phyloP scores from a whole-genome alignment of 2,329 filamentous ascomycete species.

The Allantophomopsis lycopodina region DNA sequence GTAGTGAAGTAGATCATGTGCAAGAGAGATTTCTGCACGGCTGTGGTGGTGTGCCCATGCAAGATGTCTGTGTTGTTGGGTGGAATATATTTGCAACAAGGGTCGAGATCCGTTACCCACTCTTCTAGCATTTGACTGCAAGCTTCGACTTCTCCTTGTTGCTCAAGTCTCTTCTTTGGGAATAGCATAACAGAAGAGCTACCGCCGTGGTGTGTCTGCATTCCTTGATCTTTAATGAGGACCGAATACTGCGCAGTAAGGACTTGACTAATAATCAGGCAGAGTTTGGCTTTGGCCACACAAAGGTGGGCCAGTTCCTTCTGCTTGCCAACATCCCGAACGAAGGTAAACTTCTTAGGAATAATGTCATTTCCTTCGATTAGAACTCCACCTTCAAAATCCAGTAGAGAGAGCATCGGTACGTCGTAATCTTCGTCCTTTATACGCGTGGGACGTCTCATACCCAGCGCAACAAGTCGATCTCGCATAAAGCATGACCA shows the following conservation, averaged over 20 bases:
- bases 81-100: conserved; percentile 54
- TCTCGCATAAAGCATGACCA: conserved; percentile 97
- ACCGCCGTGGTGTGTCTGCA: conserved; percentile 59
- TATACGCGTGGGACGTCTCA: conserved; percentile 84
- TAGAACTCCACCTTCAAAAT: conserved; percentile 67
- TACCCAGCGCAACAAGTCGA: conserved; percentile 80
- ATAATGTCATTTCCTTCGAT: conserved; percentile 56
- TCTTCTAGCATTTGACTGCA: conserved; percentile 69
- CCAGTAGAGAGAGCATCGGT: conserved; percentile 70
- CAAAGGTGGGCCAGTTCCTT: conserved; percentile 74
- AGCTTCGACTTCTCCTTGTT: conserved; percentile 61
- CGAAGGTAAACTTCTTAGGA: conserved; percentile 53
- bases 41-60: conserved; percentile 41
- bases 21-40: conserved; percentile 69
- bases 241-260: conserved; percentile 88
- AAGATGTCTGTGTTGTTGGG: conserved; percentile 39
- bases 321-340: conserved; percentile 62
- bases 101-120: conserved; percentile 63
- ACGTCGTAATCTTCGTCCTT: conserved; percentile 91
- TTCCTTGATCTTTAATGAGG: conserved; percentile 69
- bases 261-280: conserved; percentile 79
- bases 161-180: conserved; percentile 66
- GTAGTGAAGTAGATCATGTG: conserved; percentile 94
- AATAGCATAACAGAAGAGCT: conserved; percentile 78
- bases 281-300: conserved; percentile 82